Percentiles rank a stretch among this genome's conserved stretches.
These are phyloP conservation scores for Agrostemma githago DNA, from an alignment of 148 eudicot genomes.

Conservation along the genomic window DNA sequence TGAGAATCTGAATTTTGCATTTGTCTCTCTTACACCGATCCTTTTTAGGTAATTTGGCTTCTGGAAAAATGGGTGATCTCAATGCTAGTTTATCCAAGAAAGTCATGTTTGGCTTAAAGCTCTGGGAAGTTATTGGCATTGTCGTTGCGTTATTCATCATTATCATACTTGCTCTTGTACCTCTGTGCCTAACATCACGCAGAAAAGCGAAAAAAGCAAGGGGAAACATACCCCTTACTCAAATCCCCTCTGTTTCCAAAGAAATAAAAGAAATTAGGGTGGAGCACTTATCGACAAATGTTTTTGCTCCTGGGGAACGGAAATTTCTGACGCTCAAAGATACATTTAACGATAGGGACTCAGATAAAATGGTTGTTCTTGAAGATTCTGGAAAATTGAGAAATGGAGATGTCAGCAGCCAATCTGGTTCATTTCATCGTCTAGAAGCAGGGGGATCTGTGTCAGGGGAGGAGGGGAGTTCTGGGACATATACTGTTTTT, in stretches of 20 bases:
- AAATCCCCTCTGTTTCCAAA: constrained; percentile 52
- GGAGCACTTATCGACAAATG: constrained; percentile 40
- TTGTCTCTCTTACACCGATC: not conserved
- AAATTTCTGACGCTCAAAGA: constrained; percentile 47
- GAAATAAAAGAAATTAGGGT: constrained; percentile 60
- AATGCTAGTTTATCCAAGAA: constrained; percentile 36
- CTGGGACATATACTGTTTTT: constrained; percentile 33
- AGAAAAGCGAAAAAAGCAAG: constrained; percentile 43
- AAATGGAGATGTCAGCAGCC: constrained; percentile 46
- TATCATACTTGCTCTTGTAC: constrained; percentile 38
- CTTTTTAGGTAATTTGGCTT: constrained; percentile 27
- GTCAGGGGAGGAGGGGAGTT: constrained; percentile 54
- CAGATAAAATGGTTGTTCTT: constrained; percentile 41
- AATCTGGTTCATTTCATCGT: constrained; percentile 53
- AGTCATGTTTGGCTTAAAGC: constrained; percentile 43
- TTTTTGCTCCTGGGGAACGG: constrained; percentile 35
- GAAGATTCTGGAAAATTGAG: constrained; percentile 41
- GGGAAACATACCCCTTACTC: constrained; percentile 39
- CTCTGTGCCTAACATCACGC: constrained; percentile 46
- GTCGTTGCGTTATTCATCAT: constrained; percentile 43
- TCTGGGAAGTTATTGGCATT: constrained; percentile 57
- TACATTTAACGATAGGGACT: constrained; percentile 48
- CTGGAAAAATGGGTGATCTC: constrained; percentile 45
- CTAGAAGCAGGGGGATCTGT: constrained; percentile 42
- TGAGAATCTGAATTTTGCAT: constrained; percentile 11